These are phyloP conservation scores for Trichoderma harzianum DNA, from an alignment of 2,329 filamentous ascomycete species.

Conservation along the genomic window DNA sequence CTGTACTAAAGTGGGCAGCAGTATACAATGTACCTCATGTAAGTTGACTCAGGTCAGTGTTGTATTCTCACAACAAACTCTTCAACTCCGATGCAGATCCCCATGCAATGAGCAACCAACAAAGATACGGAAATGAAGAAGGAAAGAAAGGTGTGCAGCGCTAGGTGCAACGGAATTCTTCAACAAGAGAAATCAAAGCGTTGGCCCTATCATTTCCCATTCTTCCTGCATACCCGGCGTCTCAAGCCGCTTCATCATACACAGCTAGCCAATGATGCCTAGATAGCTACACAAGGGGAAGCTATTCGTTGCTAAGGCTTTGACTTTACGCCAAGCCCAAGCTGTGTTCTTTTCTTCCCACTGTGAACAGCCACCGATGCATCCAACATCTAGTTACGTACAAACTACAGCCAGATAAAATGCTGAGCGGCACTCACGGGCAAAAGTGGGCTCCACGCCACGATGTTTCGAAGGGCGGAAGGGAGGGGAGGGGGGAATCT, in stretches of 20 bases:
- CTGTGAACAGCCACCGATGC: neutral
- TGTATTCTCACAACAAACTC: neutral
- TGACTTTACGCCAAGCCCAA: neutral
- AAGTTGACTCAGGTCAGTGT: neutral
- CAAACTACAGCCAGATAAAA: neutral
- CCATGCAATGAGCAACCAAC: neutral
- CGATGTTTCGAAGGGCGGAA: neutral
- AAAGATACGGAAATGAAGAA: no score
- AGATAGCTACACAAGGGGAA: neutral
- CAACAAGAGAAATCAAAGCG: neutral
- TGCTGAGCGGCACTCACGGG: slow-evolving; percentile 11
- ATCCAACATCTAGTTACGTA: neutral
- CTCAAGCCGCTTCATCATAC: neutral
- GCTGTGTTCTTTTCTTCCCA: neutral
- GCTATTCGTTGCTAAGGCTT: neutral
- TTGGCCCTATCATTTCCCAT: neutral
- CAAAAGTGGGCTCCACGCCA: slow-evolving; percentile 3
- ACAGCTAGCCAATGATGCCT: neutral
- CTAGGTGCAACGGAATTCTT: slow-evolving; percentile 4
- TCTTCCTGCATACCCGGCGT: neutral
- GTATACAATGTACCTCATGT: neutral
- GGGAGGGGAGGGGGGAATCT: neutral
- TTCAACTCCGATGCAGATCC: neutral
- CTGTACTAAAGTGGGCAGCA: neutral
- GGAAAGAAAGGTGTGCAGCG: neutral